Base-by-base conservation (phyloP, 2,329 filamentous ascomycete species). In the Paramyrothecium roridum region DNA sequence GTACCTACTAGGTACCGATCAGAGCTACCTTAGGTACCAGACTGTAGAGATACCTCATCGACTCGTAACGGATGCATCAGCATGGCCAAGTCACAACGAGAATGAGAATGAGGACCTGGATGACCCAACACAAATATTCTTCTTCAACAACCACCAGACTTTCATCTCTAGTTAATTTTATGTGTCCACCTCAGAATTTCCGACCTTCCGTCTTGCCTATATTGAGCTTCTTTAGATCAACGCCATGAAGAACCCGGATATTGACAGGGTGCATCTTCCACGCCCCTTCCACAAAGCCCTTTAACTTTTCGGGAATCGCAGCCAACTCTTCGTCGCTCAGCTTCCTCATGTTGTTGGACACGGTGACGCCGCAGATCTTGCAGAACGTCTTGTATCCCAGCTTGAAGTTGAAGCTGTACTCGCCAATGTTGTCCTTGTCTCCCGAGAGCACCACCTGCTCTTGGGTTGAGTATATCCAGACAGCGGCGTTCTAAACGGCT, bases 361-460 rank as follows among this genome's bases (percentile, higher is more conserved):
- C 21, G n/a, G 65, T 61, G 20, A 80, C 71, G 55, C 78, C 79
- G 59, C 80, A 83, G 12, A 54, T 71, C 60, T 72, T 73, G 70
- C 80, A 83, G 57, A 82, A 82, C 1, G 63, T 63, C 70, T 80
- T 81, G 56, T 54, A 57, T 46, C 68, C 60, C 3, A 72, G 19
- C 2, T 59, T 57, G 22, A 54, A 53, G 21, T 56, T 64, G 58
- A 79, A 78, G 8, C 52, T 11, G 64, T 80, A 80, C 3, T 57
- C 58, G 3, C 59, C 61, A 6, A 80, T 66, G 57, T 77, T 72
- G 23, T 75, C 73, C 6, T 67, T 61, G 21, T 55, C 61, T 55
- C 63, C 77, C 66, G 75, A 59, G 49, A 81, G 59, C 12, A 66
- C 67, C n/a, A 79, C 67, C 50, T 78, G 71, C 12, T 71, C 65